Conservation (phyloP, 257 asterid genomes). For the Cruciata laevipes region DNA sequence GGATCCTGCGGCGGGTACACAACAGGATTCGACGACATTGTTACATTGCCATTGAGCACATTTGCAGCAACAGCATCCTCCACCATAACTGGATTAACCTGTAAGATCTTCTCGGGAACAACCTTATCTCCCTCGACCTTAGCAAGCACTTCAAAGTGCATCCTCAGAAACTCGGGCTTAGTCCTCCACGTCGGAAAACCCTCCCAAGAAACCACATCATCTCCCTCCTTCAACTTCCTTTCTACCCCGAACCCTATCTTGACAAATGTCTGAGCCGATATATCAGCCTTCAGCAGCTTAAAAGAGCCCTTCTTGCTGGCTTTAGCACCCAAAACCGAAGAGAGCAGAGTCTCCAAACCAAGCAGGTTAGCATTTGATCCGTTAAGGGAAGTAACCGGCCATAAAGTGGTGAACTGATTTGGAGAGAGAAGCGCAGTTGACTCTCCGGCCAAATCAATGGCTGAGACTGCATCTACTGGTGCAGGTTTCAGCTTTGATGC, state of each 20-base stretch:
- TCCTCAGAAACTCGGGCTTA: constrained; percentile 49
- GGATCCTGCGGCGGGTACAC: constrained; percentile 61
- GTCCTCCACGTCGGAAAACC: constrained; percentile 88
- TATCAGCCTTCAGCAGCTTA: constrained; percentile 79
- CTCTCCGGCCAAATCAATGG: constrained; percentile 63
- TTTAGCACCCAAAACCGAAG: constrained; percentile 67
- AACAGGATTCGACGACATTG: constrained; percentile 54
- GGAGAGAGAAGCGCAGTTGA: constrained; percentile 58
- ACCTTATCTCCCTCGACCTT: constrained; percentile 87
- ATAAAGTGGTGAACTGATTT: constrained; percentile 45
- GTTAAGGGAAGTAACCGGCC: constrained; percentile 78
- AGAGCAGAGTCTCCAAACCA: constrained; percentile 75
- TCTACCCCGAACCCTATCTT: constrained; percentile 85
- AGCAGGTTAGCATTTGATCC: constrained; percentile 61
- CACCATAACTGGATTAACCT: constrained; percentile 53
- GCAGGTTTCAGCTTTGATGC: constrained; percentile 46
- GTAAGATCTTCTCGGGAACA: constrained; percentile 77
- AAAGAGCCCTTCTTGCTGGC: constrained; percentile 65
- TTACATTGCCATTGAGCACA: constrained; percentile 45
- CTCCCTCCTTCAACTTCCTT: constrained; percentile 55
- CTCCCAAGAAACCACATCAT: constrained; percentile 22
- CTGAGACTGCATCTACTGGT: constrained; percentile 24
- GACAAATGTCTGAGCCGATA: constrained; percentile 73
- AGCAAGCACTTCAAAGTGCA: constrained; percentile 93
- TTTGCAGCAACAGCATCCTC: constrained; percentile 53